Evolutionary conservation across 805 yeast genomes (phyloP).

Genomic region (Ascoidea tarda): DNA sequence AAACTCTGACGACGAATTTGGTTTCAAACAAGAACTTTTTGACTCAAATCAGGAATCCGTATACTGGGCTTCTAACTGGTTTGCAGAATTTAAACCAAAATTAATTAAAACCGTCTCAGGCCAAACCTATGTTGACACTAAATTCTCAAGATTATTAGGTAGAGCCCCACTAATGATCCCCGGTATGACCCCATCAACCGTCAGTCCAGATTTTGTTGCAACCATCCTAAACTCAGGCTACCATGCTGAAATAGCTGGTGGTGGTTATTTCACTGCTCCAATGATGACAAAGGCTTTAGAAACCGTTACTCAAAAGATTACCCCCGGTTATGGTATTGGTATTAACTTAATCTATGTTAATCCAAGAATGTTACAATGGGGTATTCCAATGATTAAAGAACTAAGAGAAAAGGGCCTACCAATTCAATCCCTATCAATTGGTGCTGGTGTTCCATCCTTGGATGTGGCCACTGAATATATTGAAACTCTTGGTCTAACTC

Average conservation of each 20-base stretch:
- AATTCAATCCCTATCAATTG: constrained; percentile 88
- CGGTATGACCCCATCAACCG: constrained; percentile 99
- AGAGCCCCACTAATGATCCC: constrained; percentile 96
- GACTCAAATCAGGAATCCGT: constrained; percentile 51
- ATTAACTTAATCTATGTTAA: constrained; percentile 89
- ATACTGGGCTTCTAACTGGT: constrained; percentile 85
- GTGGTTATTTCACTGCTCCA: constrained; percentile 80
- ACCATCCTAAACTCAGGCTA: constrained; percentile 94
- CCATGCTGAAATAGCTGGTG: constrained; percentile 97
- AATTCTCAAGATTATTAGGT: constrained; percentile 81
- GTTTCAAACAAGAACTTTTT: constrained; percentile 91
- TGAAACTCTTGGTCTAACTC: constrained; percentile 80
- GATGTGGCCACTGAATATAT: constrained; percentile 97
- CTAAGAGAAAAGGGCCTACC: constrained; percentile 90
- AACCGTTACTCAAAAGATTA: constrained; percentile 49
- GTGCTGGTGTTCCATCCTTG: constrained; percentile 98
- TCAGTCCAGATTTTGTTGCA: constrained; percentile 84
- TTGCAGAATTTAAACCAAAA: constrained; percentile 73
- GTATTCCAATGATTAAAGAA: constrained; percentile 85
- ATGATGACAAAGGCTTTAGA: constrained; percentile 66
- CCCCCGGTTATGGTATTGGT: constrained; percentile 85
- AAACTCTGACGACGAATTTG: constrained; percentile 69
- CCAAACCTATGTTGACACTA: constrained; percentile 80
- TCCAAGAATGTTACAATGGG: constrained; percentile 98
- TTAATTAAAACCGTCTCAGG: constrained; percentile 54